phyloP scores from a whole-genome alignment of 768 basidiomycete genomes.

The Auriscalpium orientale region DNA sequence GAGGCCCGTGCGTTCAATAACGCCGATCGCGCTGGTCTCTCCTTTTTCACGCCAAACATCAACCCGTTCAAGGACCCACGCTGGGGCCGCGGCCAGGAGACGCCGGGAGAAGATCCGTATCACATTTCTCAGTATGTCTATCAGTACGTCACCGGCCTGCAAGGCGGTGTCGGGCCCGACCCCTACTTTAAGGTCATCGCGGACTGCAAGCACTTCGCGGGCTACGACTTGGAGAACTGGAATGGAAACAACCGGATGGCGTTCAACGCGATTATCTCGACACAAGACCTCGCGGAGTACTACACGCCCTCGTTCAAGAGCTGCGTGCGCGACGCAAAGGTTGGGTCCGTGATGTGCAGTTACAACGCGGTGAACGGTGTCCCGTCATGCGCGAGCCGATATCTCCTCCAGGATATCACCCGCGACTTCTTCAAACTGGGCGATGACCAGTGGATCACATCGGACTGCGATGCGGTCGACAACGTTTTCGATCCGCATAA shows the following conservation, averaged over 20 bases:
- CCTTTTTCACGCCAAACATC: conserved; percentile 50
- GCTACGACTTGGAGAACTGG: conserved; percentile 54
- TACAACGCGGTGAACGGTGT: conserved; percentile 58
- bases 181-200: conserved; percentile 45
- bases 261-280: conserved; percentile 46
- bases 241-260: conserved; percentile 38
- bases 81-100: conserved; percentile 58
- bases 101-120: conserved; percentile 54
- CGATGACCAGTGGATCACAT: conserved; percentile 46
- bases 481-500: conserved; percentile 47
- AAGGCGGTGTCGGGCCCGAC: conserved; percentile 48
- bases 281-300: conserved; percentile 49
- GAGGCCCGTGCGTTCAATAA: conserved; percentile 57
- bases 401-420: conserved; percentile 43
- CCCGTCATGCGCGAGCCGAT: conserved; percentile 47
- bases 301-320: conserved; percentile 50
- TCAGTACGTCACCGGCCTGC: conserved; percentile 45
- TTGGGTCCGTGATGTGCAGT: conserved; percentile 54
- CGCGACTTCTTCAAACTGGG: conserved; percentile 36
- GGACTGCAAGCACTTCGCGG: conserved; percentile 56
- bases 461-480: conserved; percentile 48
- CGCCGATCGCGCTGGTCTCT: conserved; percentile 37
- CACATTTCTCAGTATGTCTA: conserved; percentile 46
- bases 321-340: conserved; percentile 55
- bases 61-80: conserved; percentile 52